Percentiles rank a stretch among this genome's conserved stretches.
Conservation (phyloP, 768 basidiomycete species). For the Lenzites betulinus region DNA sequence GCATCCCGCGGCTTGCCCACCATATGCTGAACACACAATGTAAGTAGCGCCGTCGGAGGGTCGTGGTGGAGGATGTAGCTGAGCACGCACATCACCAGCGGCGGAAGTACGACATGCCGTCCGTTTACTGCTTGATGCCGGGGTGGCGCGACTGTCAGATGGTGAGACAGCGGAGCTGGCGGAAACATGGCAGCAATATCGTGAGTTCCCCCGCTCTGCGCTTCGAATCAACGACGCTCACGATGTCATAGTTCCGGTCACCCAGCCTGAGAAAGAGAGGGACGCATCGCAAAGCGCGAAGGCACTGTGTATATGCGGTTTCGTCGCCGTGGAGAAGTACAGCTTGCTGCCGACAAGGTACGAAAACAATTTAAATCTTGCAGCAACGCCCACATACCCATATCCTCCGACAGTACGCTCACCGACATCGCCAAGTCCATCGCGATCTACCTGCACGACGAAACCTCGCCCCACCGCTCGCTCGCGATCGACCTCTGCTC, state of each 20-base stretch:
- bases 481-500: constrained; percentile 89
- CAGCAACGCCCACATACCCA: background rate
- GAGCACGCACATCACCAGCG: constrained; percentile 29
- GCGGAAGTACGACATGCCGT: constrained; percentile 80
- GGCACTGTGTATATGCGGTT: constrained; percentile 81
- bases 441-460: constrained; percentile 73
- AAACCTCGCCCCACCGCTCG: constrained; percentile 61
- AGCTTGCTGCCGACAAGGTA: constrained; percentile 74
- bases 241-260: background rate
- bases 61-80: background rate
- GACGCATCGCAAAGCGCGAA: constrained; percentile 62
- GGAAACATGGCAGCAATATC: constrained; percentile 62
- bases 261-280: constrained; percentile 54
- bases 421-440: constrained; percentile 87
- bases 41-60: constrained; percentile 36
- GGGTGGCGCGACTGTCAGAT: constrained; percentile 66
- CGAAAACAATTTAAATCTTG: constrained; percentile 9
- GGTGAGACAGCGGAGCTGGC: constrained; percentile 60
- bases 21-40: constrained; percentile 78
- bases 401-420: constrained; percentile 54
- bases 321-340: constrained; percentile 80
- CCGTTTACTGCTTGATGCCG: constrained; percentile 75
- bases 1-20: constrained; percentile 68
- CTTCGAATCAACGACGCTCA: background rate
- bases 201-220: constrained; percentile 41